Percentiles rank a stretch among this genome's conserved stretches.
Conservation (phyloP, 768 basidiomycete genomes). For the Leccinum sublutescens region DNA sequence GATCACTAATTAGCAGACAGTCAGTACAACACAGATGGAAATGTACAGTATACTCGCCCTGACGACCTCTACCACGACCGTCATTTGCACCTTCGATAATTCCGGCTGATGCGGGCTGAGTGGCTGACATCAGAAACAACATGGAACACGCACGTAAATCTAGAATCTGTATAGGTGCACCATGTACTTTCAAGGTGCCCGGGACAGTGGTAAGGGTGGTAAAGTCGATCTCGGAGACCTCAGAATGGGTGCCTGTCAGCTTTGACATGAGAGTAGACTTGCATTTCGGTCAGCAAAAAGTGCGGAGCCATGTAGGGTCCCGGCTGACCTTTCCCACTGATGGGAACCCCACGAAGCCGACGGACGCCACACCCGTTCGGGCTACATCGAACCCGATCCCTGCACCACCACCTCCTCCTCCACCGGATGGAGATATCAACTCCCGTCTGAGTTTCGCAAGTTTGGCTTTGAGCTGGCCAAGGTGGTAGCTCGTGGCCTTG, state of each 20-base stretch:
- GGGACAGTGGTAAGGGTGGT: conserved; percentile 95
- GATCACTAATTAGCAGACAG: conserved; percentile 48
- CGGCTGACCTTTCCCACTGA: conserved; percentile 84
- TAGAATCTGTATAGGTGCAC: conserved; percentile 93
- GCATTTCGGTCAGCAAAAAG: conserved; percentile 4
- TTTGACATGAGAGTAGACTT: conserved; percentile 95
- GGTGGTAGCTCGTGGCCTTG: conserved; percentile 94
- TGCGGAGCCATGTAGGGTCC: conserved; percentile 7
- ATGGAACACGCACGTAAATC: conserved; percentile 69
- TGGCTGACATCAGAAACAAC: not conserved
- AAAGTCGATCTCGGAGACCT: conserved; percentile 95
- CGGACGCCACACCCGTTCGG: conserved; percentile 94
- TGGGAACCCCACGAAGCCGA: conserved; percentile 90
- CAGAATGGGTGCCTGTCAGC: conserved; percentile 94
- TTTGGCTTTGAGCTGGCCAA: conserved; percentile 97
- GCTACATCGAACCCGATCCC: conserved; percentile 98
- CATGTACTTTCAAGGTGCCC: conserved; percentile 91
- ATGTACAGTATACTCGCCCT: conserved; percentile 51
- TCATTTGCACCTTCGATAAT: conserved; percentile 99
- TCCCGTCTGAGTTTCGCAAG: conserved; percentile 96
- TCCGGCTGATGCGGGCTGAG: conserved; percentile 58
- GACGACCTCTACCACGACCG: conserved; percentile 93
- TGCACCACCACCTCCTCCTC: conserved; percentile 86
- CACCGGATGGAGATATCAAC: conserved; percentile 72
- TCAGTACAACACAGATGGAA: conserved; percentile 22